Evolutionary conservation across 371 early-diverging fungal species (phyloP).

Genomic region (Fennellomyces sp.): DNA sequence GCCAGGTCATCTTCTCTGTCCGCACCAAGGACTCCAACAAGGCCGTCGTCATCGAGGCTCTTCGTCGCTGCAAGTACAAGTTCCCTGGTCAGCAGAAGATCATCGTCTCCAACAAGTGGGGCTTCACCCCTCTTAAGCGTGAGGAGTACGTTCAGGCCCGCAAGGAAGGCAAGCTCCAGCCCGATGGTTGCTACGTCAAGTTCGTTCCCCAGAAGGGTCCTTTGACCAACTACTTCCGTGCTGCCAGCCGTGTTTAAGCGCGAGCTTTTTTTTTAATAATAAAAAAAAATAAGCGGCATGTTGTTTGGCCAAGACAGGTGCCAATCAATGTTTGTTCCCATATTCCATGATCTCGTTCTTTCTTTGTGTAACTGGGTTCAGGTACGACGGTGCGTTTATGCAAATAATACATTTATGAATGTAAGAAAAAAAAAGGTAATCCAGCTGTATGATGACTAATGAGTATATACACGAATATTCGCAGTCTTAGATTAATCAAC

Average conservation of each 20-base stretch:
- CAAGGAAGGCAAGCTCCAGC: constrained; percentile 81
- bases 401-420: too few relatives aligned
- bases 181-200: constrained; percentile 98
- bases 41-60: constrained; percentile 96
- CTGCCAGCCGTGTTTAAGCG: constrained; percentile 22
- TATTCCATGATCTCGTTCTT: too few relatives aligned
- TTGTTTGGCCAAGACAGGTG: too few relatives aligned
- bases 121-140: constrained; percentile 98
- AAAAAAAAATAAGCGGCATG: neutral
- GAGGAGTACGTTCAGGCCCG: constrained; percentile 91
- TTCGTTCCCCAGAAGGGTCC: constrained; percentile 92
- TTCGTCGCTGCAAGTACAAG: constrained; percentile 98
- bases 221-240: constrained; percentile 63
- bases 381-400: too few relatives aligned
- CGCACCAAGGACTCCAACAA: constrained; percentile 98
- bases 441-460: too few relatives aligned
- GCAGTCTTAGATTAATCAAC: neutral
- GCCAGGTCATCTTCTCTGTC: constrained; percentile 98
- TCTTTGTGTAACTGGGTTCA: too few relatives aligned
- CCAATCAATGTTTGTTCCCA: too few relatives aligned
- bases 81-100: constrained; percentile 99
- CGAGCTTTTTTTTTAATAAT: neutral
- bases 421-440: too few relatives aligned
- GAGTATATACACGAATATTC: too few relatives aligned
- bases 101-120: constrained; percentile 99